These are phyloP conservation scores for Microbotryum saponariae DNA, from an alignment of 1,284 basidiomycete genomes.

Conservation along the genomic window DNA sequence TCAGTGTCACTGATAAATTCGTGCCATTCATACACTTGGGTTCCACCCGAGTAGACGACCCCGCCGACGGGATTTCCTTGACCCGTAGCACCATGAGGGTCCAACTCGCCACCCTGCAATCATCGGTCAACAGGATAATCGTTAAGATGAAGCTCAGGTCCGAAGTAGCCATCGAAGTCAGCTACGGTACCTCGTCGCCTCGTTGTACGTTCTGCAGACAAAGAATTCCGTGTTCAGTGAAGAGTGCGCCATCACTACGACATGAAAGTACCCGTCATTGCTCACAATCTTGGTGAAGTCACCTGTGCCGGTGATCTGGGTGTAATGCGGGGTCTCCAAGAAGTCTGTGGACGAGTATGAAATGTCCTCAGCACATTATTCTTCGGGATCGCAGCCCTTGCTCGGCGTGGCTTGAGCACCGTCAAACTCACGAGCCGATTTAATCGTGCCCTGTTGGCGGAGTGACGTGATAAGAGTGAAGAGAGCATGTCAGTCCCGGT, in stretches of 20 bases:
- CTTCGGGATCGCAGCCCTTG: background rate
- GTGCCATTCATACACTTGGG: too few species aligned
- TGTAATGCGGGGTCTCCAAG: slow-evolving; percentile 29
- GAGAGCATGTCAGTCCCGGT: background rate
- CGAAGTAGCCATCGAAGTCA: too few species aligned
- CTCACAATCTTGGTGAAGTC: slow-evolving; percentile 39
- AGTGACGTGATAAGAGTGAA: slow-evolving; percentile 13
- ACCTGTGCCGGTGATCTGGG: slow-evolving; percentile 32
- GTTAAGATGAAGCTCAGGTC: too few species aligned
- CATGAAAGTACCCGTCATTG: too few species aligned
- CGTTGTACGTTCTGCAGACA: too few species aligned
- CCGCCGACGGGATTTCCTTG: slow-evolving; percentile 20
- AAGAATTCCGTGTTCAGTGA: too few species aligned
- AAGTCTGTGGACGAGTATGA: slow-evolving; percentile 3
- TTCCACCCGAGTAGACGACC: background rate
- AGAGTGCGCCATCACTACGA: too few species aligned
- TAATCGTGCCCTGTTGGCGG: background rate
- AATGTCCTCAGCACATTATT: background rate
- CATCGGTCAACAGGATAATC: slow-evolving; percentile 33
- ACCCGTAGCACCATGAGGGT: slow-evolving; percentile 23
- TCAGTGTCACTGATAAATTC: slow-evolving; percentile 19
- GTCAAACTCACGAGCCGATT: too few species aligned
- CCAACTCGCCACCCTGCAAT: slow-evolving; percentile 41
- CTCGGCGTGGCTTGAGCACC: too few species aligned
- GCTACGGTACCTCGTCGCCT: too few species aligned